Evolutionary conservation across 1,139 yeast genomes (phyloP), one percentile per base, ranked within the genome.

Genomic region (Torulaspora globosa): DNA sequence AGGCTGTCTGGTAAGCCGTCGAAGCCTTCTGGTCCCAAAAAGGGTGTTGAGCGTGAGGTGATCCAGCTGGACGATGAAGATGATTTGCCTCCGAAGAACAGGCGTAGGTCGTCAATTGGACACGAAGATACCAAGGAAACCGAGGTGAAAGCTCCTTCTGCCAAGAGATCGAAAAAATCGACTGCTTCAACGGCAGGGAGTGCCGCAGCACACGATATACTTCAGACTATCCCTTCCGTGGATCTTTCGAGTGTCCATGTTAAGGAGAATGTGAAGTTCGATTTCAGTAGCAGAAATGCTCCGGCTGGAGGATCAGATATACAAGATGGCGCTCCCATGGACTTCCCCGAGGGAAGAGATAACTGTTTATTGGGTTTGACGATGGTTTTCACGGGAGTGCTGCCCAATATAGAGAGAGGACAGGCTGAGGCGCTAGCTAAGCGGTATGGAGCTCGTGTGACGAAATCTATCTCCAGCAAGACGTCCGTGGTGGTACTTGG

Each of bases 401-500:
- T 92, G 50, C 96, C 97, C 1, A 78, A 78, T 23, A 67, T 92
- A 33, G 87, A 86, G 50, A 76, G 99, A 53, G 82, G 78, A 1
- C 81, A 79, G 24, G 84, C 92, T 18, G 94, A 84, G 58, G 75
- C 76, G 27, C 63, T 87, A 21, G 96, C 96, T 3, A 82, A 86
- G 58, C 74, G 76, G 52, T 89, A 90, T 59, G 98, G 98, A 12
- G 99, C 96, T n/a, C 83, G 83, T 58, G 96, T 90, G 10, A 87
- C 96, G 1, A 80, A 87, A 53, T 78, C 96, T 0, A 84, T 92
- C 26, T 85, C 94, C 44, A 81, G 88, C 16, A 86, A 84, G 59
- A 94, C 98, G 0, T 79, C 88, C 30, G 73, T 89, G 39, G 96
- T 92, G 5, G 97, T 92, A 1, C 73, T 94, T 26, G 99, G 99